These are phyloP conservation scores for Saraca asoca DNA, from an alignment of 331 rosid species.

Conservation along the genomic window DNA sequence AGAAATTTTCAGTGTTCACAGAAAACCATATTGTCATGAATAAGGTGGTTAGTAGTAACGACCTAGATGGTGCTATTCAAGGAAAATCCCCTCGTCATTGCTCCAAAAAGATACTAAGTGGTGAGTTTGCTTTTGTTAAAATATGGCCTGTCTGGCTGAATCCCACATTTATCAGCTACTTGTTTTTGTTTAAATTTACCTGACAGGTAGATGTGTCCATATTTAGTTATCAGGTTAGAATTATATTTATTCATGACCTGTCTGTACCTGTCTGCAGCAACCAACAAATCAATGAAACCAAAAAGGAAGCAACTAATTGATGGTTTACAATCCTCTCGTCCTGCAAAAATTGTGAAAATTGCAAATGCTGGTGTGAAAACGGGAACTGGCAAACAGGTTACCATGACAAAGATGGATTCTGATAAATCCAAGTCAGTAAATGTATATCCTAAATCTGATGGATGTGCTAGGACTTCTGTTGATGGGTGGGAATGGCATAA, in stretches of 20 bases:
- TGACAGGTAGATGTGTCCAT: neutral
- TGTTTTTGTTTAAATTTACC: slow-evolving; percentile 25
- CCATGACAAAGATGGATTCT: slow-evolving; percentile 42
- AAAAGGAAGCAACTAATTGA: slow-evolving; percentile 61
- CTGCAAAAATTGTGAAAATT: slow-evolving; percentile 59
- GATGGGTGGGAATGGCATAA: slow-evolving; percentile 95
- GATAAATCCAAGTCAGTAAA: slow-evolving; percentile 52
- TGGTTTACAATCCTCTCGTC: slow-evolving; percentile 38
- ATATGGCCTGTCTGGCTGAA: neutral
- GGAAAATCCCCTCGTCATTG: slow-evolving; percentile 42
- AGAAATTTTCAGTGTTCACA: slow-evolving; percentile 33
- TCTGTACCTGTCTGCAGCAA: slow-evolving; percentile 47
- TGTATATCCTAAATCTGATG: slow-evolving; percentile 73
- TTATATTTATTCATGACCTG: slow-evolving; percentile 17
- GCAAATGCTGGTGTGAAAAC: slow-evolving; percentile 44
- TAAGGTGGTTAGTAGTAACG: slow-evolving; percentile 43
- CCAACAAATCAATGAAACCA: slow-evolving; percentile 51
- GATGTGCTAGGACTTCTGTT: slow-evolving; percentile 86
- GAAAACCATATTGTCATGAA: slow-evolving; percentile 34
- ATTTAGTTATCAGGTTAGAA: slow-evolving; percentile 28
- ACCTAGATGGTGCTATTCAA: slow-evolving; percentile 33
- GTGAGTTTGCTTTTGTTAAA: slow-evolving; percentile 26
- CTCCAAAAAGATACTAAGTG: slow-evolving; percentile 37
- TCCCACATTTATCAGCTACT: slow-evolving; percentile 15
- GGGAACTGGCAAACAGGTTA: slow-evolving; percentile 49